Evolutionary conservation across 257 asterid species (phyloP).

Genomic region (Paraleonurus japonicus): DNA sequence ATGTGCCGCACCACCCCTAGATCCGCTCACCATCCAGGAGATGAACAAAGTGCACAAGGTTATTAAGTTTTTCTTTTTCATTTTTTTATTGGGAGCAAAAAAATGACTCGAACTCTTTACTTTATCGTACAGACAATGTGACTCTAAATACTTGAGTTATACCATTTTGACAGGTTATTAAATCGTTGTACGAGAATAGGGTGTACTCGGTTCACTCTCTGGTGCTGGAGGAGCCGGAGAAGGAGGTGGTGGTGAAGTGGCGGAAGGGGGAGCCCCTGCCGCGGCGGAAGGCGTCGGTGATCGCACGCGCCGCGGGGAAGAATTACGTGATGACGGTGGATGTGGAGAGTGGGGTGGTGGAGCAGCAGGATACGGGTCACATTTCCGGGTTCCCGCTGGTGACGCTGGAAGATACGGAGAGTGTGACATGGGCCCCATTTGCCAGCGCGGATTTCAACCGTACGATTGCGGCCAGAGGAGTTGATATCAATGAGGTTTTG

Average conservation of each 20-base stretch:
- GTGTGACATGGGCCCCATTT: slow-evolving; percentile 39
- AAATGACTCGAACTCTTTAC: too few relatives aligned
- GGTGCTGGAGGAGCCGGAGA: slow-evolving; percentile 28
- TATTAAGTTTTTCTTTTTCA: too few relatives aligned
- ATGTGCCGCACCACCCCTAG: slow-evolving; percentile 66
- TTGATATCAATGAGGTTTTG: slow-evolving; percentile 39
- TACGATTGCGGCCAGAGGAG: slow-evolving; percentile 52
- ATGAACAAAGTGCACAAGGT: slow-evolving; percentile 40
- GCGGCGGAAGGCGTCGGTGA: slow-evolving; percentile 51
- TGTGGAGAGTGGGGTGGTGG: slow-evolving; percentile 47
- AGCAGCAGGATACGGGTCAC: slow-evolving; percentile 41
- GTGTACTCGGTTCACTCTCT: slow-evolving; percentile 58
- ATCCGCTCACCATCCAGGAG: slow-evolving; percentile 66
- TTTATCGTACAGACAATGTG: too few relatives aligned
- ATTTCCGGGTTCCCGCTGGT: slow-evolving; percentile 58
- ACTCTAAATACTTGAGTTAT: too few relatives aligned
- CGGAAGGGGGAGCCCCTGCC: slow-evolving; percentile 43
- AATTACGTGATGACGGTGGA: slow-evolving; percentile 59
- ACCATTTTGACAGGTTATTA: too few relatives aligned
- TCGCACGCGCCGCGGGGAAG: slow-evolving; percentile 50
- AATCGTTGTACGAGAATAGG: slow-evolving; percentile 33
- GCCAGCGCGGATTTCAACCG: slow-evolving; percentile 53
- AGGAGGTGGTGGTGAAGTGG: slow-evolving; percentile 53
- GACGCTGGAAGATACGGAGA: slow-evolving; percentile 50
- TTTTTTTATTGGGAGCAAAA: too few relatives aligned